These are phyloP conservation scores for Cenchrus purpureus DNA, from an alignment of 176 grass and related monocot species.

Conservation along the genomic window DNA sequence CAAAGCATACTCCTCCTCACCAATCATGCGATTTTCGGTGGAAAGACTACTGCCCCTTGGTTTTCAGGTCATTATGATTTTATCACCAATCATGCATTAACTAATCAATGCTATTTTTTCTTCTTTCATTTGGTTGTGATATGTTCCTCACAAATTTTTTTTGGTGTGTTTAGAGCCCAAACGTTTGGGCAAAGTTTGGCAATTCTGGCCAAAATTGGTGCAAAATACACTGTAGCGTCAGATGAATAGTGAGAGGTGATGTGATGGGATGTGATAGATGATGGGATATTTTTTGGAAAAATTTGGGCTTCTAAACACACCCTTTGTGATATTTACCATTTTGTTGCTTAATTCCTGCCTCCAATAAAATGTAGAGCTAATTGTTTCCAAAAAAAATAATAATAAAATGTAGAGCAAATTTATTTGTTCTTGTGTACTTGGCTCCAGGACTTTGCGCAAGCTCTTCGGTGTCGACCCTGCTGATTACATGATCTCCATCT, in stretches of 20 bases:
- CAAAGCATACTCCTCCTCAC: constrained; percentile 80
- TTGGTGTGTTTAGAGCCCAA: too few species aligned
- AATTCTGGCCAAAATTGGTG: too few species aligned
- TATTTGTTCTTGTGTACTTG: background rate
- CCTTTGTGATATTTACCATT: too few species aligned
- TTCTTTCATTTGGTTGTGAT: background rate
- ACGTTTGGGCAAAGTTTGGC: too few species aligned
- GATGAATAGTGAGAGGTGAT: too few species aligned
- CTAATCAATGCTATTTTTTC: background rate
- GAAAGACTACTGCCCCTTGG: constrained; percentile 91
- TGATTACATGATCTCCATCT: constrained; percentile 81
- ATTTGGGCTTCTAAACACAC: too few species aligned
- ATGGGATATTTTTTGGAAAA: too few species aligned
- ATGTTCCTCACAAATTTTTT: too few species aligned
- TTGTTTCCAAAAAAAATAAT: too few species aligned
- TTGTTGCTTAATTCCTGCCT: background rate
- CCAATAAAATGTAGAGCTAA: background rate
- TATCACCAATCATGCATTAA: background rate
- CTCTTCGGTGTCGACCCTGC: constrained; percentile 70
- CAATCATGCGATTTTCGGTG: constrained; percentile 81
- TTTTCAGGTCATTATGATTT: constrained; percentile 64
- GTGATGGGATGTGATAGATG: too few species aligned
- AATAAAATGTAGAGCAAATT: background rate
- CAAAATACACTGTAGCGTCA: too few species aligned
- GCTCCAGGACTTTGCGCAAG: constrained; percentile 59